These are phyloP conservation scores for Acer negundo DNA, from an alignment of 345 rosid species.

Conservation along the genomic window DNA sequence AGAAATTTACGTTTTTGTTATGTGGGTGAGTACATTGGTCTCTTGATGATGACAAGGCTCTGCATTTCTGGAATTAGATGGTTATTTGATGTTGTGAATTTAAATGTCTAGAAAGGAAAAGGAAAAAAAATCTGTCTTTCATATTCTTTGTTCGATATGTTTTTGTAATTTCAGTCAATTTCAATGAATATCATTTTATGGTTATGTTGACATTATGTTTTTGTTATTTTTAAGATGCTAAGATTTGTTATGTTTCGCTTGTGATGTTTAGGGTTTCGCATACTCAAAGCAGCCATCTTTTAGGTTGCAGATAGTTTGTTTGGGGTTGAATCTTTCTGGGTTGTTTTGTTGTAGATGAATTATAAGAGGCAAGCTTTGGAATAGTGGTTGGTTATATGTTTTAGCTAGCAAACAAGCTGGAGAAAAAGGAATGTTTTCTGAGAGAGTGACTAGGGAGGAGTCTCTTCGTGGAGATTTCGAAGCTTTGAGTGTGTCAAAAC, in stretches of 20 bases:
- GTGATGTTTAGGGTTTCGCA: background rate
- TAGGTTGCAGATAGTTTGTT: background rate
- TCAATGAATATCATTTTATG: background rate
- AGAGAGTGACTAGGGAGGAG: slow-evolving; percentile 51
- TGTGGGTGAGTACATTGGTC: background rate
- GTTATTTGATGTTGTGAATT: slow-evolving; percentile 5
- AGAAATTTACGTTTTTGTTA: background rate
- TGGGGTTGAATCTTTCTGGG: slow-evolving; percentile 5
- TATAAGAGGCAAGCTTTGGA: slow-evolving; percentile 1
- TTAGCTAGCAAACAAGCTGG: slow-evolving; percentile 16
- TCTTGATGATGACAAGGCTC: background rate
- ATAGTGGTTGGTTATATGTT: slow-evolving; percentile 13
- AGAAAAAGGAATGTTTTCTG: slow-evolving; percentile 46
- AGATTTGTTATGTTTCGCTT: background rate
- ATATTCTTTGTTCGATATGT: background rate
- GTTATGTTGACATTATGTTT: background rate
- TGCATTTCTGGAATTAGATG: background rate
- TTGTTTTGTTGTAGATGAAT: slow-evolving; percentile 18
- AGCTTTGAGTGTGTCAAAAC: slow-evolving; percentile 68
- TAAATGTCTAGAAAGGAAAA: slow-evolving; percentile 7
- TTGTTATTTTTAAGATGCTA: background rate
- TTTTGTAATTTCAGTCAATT: background rate
- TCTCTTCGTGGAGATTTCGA: slow-evolving; percentile 65
- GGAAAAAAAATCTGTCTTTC: background rate
- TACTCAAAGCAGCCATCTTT: background rate